These are phyloP conservation scores for Claviceps purpurea DNA, from an alignment of 2,329 filamentous ascomycete species.

Conservation along the genomic window DNA sequence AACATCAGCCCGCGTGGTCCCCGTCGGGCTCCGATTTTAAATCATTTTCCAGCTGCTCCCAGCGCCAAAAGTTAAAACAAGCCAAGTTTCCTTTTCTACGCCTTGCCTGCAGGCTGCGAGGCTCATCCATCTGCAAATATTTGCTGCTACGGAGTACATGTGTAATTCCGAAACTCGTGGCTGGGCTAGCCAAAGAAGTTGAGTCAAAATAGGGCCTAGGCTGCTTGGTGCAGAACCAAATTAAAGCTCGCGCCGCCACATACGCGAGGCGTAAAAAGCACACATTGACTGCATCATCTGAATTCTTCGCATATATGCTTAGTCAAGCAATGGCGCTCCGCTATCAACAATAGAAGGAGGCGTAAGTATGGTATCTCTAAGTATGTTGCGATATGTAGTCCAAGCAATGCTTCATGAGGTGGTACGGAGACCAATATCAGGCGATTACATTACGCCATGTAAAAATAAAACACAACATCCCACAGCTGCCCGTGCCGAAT, in stretches of 20 bases:
- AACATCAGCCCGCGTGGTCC: background rate
- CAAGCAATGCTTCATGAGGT: slow-evolving; percentile 14
- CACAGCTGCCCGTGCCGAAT: background rate
- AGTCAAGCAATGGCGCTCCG: slow-evolving; percentile 6
- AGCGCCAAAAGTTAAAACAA: background rate
- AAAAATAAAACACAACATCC: slow-evolving; percentile 3
- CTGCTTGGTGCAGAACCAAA: background rate
- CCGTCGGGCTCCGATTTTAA: slow-evolving; percentile 1
- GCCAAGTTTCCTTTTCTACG: background rate
- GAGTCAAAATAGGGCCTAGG: too few relatives aligned
- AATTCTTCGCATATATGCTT: slow-evolving; percentile 1
- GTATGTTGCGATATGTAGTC: slow-evolving; percentile 12
- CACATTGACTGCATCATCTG: slow-evolving; percentile 7
- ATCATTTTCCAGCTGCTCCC: background rate
- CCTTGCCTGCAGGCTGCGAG: too few relatives aligned
- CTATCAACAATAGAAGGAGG: slow-evolving; percentile 8
- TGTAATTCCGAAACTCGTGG: too few relatives aligned
- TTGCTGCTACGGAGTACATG: too few relatives aligned
- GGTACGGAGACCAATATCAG: slow-evolving; percentile 7
- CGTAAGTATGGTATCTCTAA: slow-evolving; percentile 22
- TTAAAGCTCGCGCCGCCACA: background rate
- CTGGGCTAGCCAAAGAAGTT: too few relatives aligned
- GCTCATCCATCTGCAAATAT: too few relatives aligned
- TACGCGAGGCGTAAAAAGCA: background rate
- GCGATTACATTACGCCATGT: slow-evolving; percentile 10